These are phyloP conservation scores for Neocucurbitaria cava DNA, from an alignment of 2,329 filamentous ascomycete species.

Conservation along the genomic window DNA sequence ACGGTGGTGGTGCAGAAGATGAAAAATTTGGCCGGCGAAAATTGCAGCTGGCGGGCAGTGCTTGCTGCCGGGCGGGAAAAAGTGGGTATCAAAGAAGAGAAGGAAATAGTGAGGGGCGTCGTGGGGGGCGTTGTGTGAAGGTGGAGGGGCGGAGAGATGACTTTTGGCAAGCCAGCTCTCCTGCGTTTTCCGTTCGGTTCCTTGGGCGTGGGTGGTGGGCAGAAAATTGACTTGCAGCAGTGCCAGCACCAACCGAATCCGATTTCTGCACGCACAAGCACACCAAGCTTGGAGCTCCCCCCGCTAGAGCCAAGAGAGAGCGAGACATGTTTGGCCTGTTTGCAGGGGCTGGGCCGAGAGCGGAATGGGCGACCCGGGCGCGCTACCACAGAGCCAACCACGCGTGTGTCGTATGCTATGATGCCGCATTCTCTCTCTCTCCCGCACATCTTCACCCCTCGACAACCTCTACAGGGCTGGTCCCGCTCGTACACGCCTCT, in stretches of 20 bases:
- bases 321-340: conserved; percentile 7
- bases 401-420: conserved; percentile 10
- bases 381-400: conserved; percentile 6
- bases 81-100: conserved; percentile 60
- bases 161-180: conserved; percentile 37
- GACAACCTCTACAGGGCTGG: conserved; percentile 27
- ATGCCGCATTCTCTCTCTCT: conserved; percentile 1
- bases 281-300: conserved; percentile 10
- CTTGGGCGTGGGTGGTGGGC: conserved; percentile 22
- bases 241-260: conserved; percentile 13
- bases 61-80: conserved; percentile 58
- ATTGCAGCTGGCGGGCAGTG: conserved; percentile 54
- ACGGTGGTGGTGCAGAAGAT: conserved; percentile 52
- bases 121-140: conserved; percentile 45
- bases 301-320: conserved; percentile 9
- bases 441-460: conserved; percentile 11
- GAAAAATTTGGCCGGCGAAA: conserved; percentile 37
- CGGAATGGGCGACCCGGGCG: conserved; percentile 15
- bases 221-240: conserved; percentile 10
- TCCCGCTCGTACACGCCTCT: conserved; percentile 17
- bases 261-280: conserved; percentile 18
- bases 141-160: conserved; percentile 39
- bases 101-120: conserved; percentile 55
- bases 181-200: conserved; percentile 18
- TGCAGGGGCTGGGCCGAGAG: conserved; percentile 11